Evolutionary conservation across 495 filamentous ascomycete genomes (phyloP), one percentile per base, ranked within the genome.

Genomic region (Parachaetomium inaequale): DNA sequence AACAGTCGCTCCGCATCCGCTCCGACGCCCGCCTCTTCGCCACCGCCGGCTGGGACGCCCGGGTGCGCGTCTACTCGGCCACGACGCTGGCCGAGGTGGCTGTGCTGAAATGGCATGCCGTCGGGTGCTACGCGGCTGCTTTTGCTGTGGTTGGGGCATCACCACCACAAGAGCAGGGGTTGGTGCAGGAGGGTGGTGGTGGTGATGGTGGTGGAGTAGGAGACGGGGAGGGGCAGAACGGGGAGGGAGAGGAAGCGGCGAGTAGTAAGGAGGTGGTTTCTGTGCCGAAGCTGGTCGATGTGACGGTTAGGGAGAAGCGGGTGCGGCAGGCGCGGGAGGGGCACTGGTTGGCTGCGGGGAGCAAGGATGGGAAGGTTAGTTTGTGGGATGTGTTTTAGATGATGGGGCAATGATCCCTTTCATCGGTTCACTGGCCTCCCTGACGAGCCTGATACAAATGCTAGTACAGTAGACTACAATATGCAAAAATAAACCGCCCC

Each of bases 331-430:
- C 88, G 25, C 85, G 82, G 69, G 75, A 75, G 34, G 88, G 85
- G 38, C 94, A 97, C 72, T 98, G 94, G 94, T 70, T 98, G 51
- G 94, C 87, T 8, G 91, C 85, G 6, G 94, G 95, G 4, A 88
- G 89, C 58, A 98, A 98, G 72, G 94, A 98, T 76, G 95, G 93
- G 31, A 98, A 94, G 69, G 87, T 98, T 59, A 93, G 90, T 69
- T 79, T 98, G 74, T 98, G 94, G 94, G 92, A 89, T 95, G 63
- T 98, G 89, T 79, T 96, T 17, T 75, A 67, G n/a, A 4, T 11
- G 21, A 15, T 3, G 7, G 7, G 21, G 7, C 1, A 21, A 23
- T 1, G n/a, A n/a, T n/a, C n/a, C n/a, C n/a, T n/a, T n/a, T n/a
- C n/a, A n/a, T n/a, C n/a, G n/a, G n/a, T n/a, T 17, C n/a, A 21